These are phyloP conservation scores for Dipteronia sinensis DNA, from an alignment of 345 rosid species.

Conservation along the genomic window DNA sequence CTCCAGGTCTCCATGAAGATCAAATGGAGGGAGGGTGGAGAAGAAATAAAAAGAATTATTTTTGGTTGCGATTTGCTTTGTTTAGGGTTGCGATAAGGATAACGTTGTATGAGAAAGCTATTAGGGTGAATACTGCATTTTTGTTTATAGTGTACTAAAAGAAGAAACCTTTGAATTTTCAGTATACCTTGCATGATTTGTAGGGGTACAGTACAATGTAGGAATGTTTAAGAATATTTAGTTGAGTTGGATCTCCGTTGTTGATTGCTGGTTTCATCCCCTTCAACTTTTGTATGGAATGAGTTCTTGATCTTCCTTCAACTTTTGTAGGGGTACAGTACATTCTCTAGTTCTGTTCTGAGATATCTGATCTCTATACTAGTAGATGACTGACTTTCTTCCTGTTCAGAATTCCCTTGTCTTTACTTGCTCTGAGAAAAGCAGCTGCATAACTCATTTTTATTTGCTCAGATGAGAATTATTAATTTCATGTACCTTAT, in stretches of 20 bases:
- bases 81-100: no score
- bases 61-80: no score
- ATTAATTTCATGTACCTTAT: not conserved
- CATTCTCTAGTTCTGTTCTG: constrained; percentile 63
- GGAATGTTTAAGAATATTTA: not conserved
- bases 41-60: no score
- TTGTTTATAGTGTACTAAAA: not conserved
- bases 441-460: constrained; percentile 46
- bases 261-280: constrained; percentile 35
- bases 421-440: constrained; percentile 82
- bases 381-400: constrained; percentile 41
- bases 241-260: constrained; percentile 31
- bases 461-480: not conserved
- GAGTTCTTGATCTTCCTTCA: constrained; percentile 63
- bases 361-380: constrained; percentile 50
- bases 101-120: not conserved
- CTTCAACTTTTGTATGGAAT: constrained; percentile 45
- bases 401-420: constrained; percentile 58
- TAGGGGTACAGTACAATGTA: not conserved
- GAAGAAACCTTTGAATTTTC: not conserved
- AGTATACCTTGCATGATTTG: not conserved
- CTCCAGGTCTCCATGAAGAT: no score
- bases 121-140: not conserved
- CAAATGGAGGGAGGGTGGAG: no score
- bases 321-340: no score